Percentiles rank a stretch among this genome's conserved stretches.
Evolutionary conservation across 2,329 filamentous ascomycete species (phyloP).

Genomic region (Periconia macrospinosa): DNA sequence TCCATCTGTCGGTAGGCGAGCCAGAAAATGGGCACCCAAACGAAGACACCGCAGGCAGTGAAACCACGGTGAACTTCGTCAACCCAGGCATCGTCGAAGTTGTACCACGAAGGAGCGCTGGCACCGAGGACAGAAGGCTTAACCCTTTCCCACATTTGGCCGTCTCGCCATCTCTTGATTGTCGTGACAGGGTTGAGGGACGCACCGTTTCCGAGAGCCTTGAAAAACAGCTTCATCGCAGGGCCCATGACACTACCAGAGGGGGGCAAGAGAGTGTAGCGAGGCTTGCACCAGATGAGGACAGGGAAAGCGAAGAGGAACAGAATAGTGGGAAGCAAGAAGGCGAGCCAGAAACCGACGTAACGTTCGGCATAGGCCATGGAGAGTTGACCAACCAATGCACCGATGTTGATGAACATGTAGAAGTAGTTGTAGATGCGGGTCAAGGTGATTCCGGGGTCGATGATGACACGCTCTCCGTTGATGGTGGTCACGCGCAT

Average conservation of each 20-base stretch:
- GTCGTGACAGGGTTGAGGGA: constrained; percentile 60
- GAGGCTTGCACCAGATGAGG: constrained; percentile 61
- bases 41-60: constrained; percentile 41
- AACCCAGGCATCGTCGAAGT: constrained; percentile 80
- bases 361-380: constrained; percentile 46
- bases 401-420: constrained; percentile 41
- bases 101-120: constrained; percentile 70
- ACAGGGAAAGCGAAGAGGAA: constrained; percentile 64
- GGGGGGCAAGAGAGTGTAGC: constrained; percentile 63
- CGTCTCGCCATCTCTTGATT: constrained; percentile 57
- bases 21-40: constrained; percentile 69
- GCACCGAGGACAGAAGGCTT: constrained; percentile 65
- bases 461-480: constrained; percentile 65
- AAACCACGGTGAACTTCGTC: constrained; percentile 71
- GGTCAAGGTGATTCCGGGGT: constrained; percentile 67
- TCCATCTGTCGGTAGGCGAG: constrained; percentile 70
- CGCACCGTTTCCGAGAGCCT: constrained; percentile 58
- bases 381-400: constrained; percentile 37
- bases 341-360: constrained; percentile 75
- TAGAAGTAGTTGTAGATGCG: constrained; percentile 62
- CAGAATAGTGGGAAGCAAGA: constrained; percentile 66
- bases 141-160: constrained; percentile 64
- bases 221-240: constrained; percentile 60
- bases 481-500: constrained; percentile 47
- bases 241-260: constrained; percentile 70